These are phyloP conservation scores for Kondoa subrosea DNA, from an alignment of 768 basidiomycete genomes.

Conservation along the genomic window DNA sequence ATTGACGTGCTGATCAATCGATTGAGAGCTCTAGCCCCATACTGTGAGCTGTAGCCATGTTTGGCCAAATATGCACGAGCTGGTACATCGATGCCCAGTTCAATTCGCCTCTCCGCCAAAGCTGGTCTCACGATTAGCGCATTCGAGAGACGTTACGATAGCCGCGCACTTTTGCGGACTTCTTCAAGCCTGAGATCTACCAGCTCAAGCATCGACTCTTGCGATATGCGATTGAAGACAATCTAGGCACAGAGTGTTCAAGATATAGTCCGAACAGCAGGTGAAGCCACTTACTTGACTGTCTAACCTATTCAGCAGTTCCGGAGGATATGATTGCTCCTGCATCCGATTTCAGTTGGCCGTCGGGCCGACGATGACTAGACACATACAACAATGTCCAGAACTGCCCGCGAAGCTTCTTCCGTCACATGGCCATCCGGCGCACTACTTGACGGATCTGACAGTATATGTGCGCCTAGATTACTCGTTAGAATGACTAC, in stretches of 20 bases:
- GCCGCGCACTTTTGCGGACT: too few species aligned
- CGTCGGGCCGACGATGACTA: background rate
- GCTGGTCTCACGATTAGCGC: too few species aligned
- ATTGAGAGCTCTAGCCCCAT: background rate
- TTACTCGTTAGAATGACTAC: slow-evolving; percentile 19
- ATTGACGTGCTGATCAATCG: background rate
- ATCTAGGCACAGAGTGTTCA: slow-evolving; percentile 24
- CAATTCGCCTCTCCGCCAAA: background rate
- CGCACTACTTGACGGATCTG: background rate
- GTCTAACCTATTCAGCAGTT: slow-evolving; percentile 31
- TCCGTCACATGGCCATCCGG: slow-evolving; percentile 19
- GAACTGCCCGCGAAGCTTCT: slow-evolving; percentile 5
- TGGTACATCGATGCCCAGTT: background rate
- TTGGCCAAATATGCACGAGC: background rate
- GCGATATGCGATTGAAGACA: slow-evolving; percentile 57
- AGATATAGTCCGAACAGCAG: background rate
- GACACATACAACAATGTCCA: slow-evolving; percentile 12
- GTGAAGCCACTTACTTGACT: slow-evolving; percentile 17
- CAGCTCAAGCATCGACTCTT: slow-evolving; percentile 55
- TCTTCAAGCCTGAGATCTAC: slow-evolving; percentile 39
- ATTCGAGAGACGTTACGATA: too few species aligned
- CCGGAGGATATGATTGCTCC: slow-evolving; percentile 16
- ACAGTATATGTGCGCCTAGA: slow-evolving; percentile 30
- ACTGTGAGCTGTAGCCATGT: slow-evolving; percentile 1
- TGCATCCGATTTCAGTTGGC: background rate